These are phyloP conservation scores for Saprolegnia diclina DNA, from an alignment of 352 stramenopile species.

Conservation along the genomic window DNA sequence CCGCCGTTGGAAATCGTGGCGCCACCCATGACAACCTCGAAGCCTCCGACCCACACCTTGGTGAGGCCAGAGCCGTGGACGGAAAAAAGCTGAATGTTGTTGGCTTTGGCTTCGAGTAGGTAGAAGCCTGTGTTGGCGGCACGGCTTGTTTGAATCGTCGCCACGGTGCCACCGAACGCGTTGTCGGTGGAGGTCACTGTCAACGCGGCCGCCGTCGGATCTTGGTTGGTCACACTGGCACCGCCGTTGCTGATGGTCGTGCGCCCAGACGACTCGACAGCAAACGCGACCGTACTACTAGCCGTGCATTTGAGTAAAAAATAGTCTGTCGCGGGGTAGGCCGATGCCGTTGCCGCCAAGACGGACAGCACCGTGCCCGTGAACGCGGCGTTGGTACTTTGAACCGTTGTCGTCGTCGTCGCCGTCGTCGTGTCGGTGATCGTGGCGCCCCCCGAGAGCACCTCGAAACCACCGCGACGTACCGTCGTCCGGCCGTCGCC, in stretches of 20 bases:
- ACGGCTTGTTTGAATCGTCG: constrained; percentile 35
- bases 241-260: constrained; percentile 42
- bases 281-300: constrained; percentile 32
- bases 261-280: constrained; percentile 45
- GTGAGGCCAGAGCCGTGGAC: constrained; percentile 44
- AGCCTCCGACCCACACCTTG: constrained; percentile 38
- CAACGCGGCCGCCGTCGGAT: constrained; percentile 30
- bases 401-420: constrained; percentile 31
- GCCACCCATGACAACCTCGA: constrained; percentile 40
- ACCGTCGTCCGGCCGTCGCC: constrained; percentile 49
- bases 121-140: constrained; percentile 37
- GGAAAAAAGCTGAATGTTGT: constrained; percentile 36
- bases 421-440: constrained; percentile 33
- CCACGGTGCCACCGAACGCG: constrained; percentile 36
- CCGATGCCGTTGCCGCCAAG: constrained; percentile 25
- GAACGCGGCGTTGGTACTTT: constrained; percentile 32
- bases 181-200: constrained; percentile 31
- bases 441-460: constrained; percentile 39
- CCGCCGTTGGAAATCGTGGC: constrained; percentile 40
- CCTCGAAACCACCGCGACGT: constrained; percentile 35
- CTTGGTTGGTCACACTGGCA: constrained; percentile 34
- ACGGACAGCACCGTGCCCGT: constrained; percentile 32
- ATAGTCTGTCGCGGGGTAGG: constrained; percentile 38
- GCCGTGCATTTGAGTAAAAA: constrained; percentile 37
- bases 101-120: constrained; percentile 39